Evolutionary conservation across 2,329 filamentous ascomycete genomes (phyloP), one percentile per base, ranked within the genome.

Genomic region (Fusarium sp.): DNA sequence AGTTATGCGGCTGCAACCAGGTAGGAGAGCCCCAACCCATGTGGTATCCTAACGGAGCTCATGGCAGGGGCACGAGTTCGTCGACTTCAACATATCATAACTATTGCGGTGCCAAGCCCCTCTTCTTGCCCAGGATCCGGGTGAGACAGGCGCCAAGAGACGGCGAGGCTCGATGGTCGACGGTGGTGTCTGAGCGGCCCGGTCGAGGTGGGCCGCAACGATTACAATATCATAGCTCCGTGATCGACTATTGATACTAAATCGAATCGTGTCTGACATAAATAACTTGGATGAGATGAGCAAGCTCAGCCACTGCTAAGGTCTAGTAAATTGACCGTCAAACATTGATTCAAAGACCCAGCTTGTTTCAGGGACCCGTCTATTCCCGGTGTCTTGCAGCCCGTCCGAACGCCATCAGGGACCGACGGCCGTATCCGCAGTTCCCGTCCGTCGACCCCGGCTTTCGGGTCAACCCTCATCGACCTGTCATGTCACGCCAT

Each of bases 1-100:
- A 72, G 64, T 72, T 48, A 68, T 56, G 64, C 43, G 46, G 54
- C 52, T 60, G 28, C 55, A 73, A 59, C 71, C 71, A 65, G 73
- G 69, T 46, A 69, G 62, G 57, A 64, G 51, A 64, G 66, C 53
- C 65, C 58, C 57, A 36, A 43, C n/a, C 36, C 17, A 60, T 43
- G 34, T 36, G 36, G 52, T 45, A 58, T 59, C 39, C 44, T 28
- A 45, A 70, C 53, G 67, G 53, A 52, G 51, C 40, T 38, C 24
- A 15, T 18, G n/a, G 40, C 55, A 68, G 67, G 57, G 61, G 38
- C 26, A 15, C 39, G 44, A 38, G 54, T 60, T 58, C 18, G n/a
- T 24, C 36, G 39, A 57, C 51, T 61, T 31, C 45, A 63, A 57
- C 33, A 31, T 31, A 31, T 31, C 28, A 56, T 71, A 39, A 50